These are phyloP conservation scores for Patellifolia procumbens DNA, from an alignment of 179 eudicot species.

Conservation along the genomic window DNA sequence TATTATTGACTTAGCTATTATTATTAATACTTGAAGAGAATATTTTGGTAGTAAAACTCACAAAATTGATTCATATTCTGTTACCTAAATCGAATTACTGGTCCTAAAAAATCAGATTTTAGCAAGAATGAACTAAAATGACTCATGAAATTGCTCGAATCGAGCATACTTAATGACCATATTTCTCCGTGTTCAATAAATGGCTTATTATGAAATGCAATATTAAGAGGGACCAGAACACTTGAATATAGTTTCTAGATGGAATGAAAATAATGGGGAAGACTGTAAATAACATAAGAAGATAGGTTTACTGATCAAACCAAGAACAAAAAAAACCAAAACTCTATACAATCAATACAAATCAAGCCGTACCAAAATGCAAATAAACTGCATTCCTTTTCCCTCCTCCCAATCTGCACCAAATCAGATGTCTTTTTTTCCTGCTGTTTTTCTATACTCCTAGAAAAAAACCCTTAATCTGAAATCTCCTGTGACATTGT, in stretches of 20 bases:
- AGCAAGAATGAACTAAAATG: too few species aligned
- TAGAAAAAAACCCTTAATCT: constrained; percentile 15
- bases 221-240: background rate
- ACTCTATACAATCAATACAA: constrained; percentile 25
- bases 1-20: too few species aligned
- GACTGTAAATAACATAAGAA: background rate
- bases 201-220: too few species aligned
- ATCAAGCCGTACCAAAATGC: constrained; percentile 11
- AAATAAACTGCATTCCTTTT: constrained; percentile 7
- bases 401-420: background rate
- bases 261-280: background rate
- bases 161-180: too few species aligned
- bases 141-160: too few species aligned
- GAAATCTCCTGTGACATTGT: background rate
- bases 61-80: too few species aligned
- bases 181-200: too few species aligned
- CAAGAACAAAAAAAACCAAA: constrained; percentile 12
- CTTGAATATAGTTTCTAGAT: background rate
- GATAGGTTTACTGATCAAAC: background rate
- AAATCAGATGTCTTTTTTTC: constrained; percentile 9
- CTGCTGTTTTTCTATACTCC: constrained; percentile 19
- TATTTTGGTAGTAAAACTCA: too few species aligned
- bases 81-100: too few species aligned
- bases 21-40: too few species aligned
- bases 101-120: too few species aligned